These are phyloP conservation scores for Athelia psychrophila DNA, from an alignment of 1,284 basidiomycete genomes.

Conservation along the genomic window DNA sequence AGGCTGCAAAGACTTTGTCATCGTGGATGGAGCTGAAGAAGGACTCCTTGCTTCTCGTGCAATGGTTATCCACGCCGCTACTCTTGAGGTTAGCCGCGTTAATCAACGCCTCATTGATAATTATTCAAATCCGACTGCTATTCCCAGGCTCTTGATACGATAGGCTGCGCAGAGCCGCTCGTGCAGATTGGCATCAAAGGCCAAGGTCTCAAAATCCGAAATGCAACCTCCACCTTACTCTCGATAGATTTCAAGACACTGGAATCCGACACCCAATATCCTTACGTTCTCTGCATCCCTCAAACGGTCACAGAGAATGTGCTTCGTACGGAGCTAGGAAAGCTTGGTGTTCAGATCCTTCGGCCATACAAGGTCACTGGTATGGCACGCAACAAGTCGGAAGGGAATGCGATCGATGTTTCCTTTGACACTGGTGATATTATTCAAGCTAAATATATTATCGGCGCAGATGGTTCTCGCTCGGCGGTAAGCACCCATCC, in stretches of 20 bases:
- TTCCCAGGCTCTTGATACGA: conserved; percentile 41
- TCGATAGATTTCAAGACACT: conserved; percentile 30
- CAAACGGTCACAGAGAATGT: conserved; percentile 47
- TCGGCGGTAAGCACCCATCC: conserved; percentile 38
- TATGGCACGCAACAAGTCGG: conserved; percentile 16
- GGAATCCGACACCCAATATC: conserved; percentile 38
- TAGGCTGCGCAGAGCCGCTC: conserved; percentile 41
- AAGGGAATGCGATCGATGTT: conserved; percentile 30
- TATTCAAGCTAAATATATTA: conserved; percentile 43
- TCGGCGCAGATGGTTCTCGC: conserved; percentile 56
- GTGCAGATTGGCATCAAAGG: conserved; percentile 36
- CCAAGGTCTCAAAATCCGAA: conserved; percentile 23
- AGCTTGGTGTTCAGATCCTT: conserved; percentile 28
- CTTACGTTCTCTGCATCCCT: conserved; percentile 41
- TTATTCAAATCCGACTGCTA: too few relatives aligned
- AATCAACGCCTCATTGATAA: not conserved
- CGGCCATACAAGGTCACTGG: conserved; percentile 34
- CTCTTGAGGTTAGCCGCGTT: conserved; percentile 32
- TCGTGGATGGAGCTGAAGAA: conserved; percentile 40
- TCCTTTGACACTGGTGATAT: conserved; percentile 47
- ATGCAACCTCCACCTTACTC: conserved; percentile 26
- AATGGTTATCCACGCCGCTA: conserved; percentile 40
- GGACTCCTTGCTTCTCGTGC: conserved; percentile 38
- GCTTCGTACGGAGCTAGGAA: conserved; percentile 32
- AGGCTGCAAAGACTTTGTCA: conserved; percentile 38